phyloP scores from a whole-genome alignment of 345 rosid species.

The Citrus unshiu region DNA sequence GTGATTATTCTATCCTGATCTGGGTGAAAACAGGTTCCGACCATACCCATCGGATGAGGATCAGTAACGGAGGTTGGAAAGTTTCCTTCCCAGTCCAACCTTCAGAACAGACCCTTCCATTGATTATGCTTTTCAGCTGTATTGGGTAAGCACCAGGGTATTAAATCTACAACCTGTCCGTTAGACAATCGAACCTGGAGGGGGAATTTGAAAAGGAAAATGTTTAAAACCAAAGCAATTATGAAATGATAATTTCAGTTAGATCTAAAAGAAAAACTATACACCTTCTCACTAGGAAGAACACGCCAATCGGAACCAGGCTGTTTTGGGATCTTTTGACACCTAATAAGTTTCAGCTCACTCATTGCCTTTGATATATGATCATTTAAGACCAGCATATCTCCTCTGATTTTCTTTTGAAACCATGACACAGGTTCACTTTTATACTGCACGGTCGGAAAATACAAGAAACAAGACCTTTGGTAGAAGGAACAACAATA shows the following conservation, averaged over 20 bases:
- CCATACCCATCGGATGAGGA: constrained; percentile 94
- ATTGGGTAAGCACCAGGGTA: constrained; percentile 83
- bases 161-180: constrained; percentile 61
- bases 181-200: constrained; percentile 57
- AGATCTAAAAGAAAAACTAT: not conserved
- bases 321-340: constrained; percentile 66
- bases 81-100: constrained; percentile 92
- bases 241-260: not conserved
- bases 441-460: constrained; percentile 41
- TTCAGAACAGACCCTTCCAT: constrained; percentile 91
- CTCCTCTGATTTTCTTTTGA: constrained; percentile 67
- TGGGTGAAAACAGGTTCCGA: constrained; percentile 95
- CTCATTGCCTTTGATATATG: constrained; percentile 84
- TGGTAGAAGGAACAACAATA: not conserved
- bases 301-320: constrained; percentile 97
- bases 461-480: not conserved
- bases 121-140: constrained; percentile 71
- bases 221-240: not conserved
- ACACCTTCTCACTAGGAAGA: constrained; percentile 77
- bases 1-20: constrained; percentile 82
- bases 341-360: constrained; percentile 68
- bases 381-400: constrained; percentile 47
- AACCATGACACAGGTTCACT: constrained; percentile 72
- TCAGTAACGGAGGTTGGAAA: constrained; percentile 87
- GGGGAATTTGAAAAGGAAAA: not conserved